A percentile compares a stretch with the other conserved stretches of the same genome.
Conservation (phyloP, 345 rosid species). For the Populus simonii region DNA sequence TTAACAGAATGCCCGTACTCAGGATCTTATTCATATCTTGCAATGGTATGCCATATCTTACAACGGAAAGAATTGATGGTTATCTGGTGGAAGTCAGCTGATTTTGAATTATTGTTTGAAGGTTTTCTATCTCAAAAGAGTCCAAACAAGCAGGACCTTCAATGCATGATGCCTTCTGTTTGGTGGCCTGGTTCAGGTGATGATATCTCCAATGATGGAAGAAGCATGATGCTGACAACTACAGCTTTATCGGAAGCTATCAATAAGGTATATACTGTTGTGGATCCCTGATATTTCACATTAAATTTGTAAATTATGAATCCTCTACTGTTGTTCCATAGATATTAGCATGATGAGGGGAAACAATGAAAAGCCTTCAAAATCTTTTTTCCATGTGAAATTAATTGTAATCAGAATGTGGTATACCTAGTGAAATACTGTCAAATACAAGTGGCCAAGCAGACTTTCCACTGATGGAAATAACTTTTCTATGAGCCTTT, state of each 20-base stretch:
- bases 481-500: background rate
- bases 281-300: background rate
- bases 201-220: conserved; percentile 57
- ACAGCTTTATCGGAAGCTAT: conserved; percentile 73
- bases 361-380: background rate
- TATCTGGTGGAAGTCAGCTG: conserved; percentile 75
- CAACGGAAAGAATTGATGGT: conserved; percentile 73
- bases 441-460: background rate
- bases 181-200: conserved; percentile 99
- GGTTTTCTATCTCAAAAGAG: conserved; percentile 73
- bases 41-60: conserved; percentile 78
- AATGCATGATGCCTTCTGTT: conserved; percentile 79
- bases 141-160: conserved; percentile 83
- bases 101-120: conserved; percentile 78
- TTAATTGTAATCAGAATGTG: background rate
- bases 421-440: background rate
- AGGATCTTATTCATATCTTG: conserved; percentile 84
- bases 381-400: background rate
- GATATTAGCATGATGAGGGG: background rate
- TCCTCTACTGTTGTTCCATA: background rate
- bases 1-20: conserved; percentile 88
- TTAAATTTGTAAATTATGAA: background rate
- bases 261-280: conserved; percentile 53
- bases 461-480: background rate
- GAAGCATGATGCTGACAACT: conserved; percentile 75